phyloP scores from a whole-genome alignment of 805 yeast species.

The Isabelozyma heimii region DNA sequence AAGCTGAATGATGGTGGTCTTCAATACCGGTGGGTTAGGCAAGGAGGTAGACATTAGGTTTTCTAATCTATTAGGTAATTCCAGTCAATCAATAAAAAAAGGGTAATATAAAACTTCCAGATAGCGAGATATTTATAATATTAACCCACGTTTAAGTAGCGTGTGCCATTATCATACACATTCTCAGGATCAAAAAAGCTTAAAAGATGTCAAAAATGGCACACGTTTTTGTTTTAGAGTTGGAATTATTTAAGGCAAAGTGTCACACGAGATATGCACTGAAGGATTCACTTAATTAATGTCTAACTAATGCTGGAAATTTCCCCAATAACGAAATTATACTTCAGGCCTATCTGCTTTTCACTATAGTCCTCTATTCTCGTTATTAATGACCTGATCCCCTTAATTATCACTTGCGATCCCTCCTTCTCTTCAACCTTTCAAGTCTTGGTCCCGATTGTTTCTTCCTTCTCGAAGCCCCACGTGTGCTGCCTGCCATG shows the following conservation, averaged over 20 bases:
- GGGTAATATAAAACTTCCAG: not conserved
- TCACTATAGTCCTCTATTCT: too few species aligned
- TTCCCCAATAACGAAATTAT: too few species aligned
- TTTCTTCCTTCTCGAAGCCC: not conserved
- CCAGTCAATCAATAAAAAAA: not conserved
- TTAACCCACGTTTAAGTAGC: not conserved
- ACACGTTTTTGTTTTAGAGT: not conserved
- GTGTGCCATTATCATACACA: not conserved
- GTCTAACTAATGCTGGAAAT: too few species aligned
- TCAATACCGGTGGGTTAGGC: constrained; percentile 41
- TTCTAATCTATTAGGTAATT: too few species aligned
- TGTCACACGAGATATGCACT: not conserved
- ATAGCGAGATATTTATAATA: not conserved
- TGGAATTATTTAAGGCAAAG: not conserved
- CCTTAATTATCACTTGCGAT: not conserved
- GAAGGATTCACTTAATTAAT: not conserved
- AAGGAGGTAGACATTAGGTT: constrained; percentile 8
- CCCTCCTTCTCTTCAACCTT: not conserved
- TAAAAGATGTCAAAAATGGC: not conserved
- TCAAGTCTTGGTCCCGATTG: not conserved
- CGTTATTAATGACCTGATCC: not conserved
- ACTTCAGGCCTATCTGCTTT: too few species aligned
- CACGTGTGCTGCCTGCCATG: not conserved
- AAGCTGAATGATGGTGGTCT: constrained; percentile 43
- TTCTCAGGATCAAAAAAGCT: not conserved